Base-by-base conservation (phyloP, 805 yeast species). In the Tetrapisispora iriomotensis region DNA sequence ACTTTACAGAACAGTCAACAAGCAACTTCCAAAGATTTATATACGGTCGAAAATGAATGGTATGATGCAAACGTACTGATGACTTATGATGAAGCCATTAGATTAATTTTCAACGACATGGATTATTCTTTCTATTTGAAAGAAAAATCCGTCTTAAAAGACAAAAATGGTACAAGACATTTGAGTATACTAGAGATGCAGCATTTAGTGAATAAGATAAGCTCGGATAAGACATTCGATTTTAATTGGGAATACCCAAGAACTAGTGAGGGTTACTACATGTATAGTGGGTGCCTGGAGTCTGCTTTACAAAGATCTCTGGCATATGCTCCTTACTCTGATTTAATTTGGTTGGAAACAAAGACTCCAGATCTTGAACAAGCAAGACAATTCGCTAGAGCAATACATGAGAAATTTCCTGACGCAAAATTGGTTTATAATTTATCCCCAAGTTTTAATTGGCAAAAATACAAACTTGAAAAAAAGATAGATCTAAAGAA, bases 181-280 rank as follows among this genome's bases (percentile, higher is more conserved):
- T 41, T 47, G 40, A 53, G 49, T 36, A 40, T 37, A 57, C 54
- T 39, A 20, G 58, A 40, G 23, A 43, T 40, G 49, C 44, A 41
- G 32, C 33, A 37, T 1, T 29, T 61, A 3, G 49, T 48, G 53
- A 39, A 54, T 40, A 43, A 54, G 44, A 40, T 53, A 39, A 38
- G 62, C 44, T 57, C 57, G 15, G 64, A 64, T 1, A 45, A 44
- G 5, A 63, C 53, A 7, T 53, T 74, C 13, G 54, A 49, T 45
- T 77, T 75, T 42, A 72, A 75, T 51, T 73, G 79, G 79, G 80
- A 76, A 42, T 70, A 73, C 5, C 76, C 80, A 34, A 65, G 75
- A 39, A 74, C 80, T 6, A 61, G 68, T 36, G 80, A 75, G 44
- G 82, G 82, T 3, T 71, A 71, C 51, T 71, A 71, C 49, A 64